phyloP scores from a whole-genome alignment of 805 yeast species.

The Candida cerambycidarum region DNA sequence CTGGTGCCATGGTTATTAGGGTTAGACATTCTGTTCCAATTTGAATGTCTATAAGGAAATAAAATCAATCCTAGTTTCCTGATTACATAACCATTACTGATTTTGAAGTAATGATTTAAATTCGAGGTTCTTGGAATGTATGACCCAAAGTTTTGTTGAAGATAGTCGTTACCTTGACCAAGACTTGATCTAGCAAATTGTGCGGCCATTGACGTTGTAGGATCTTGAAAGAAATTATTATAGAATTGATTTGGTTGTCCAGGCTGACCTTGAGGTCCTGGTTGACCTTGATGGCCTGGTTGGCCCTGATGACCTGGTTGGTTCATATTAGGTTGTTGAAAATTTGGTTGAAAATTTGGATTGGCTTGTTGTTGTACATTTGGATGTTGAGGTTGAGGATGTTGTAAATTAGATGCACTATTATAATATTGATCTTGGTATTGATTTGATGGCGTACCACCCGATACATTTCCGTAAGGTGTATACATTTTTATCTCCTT shows the following conservation, averaged over 20 bases:
- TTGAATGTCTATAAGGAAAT: constrained; percentile 82
- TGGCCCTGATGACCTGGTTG: constrained; percentile 23
- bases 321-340: constrained; percentile 11
- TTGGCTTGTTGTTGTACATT: constrained; percentile 22
- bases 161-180: constrained; percentile 73
- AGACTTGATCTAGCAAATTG: constrained; percentile 87
- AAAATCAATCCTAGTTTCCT: constrained; percentile 69
- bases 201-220: constrained; percentile 79
- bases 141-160: constrained; percentile 67
- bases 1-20: constrained; percentile 20
- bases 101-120: constrained; percentile 85
- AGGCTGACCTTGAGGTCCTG: constrained; percentile 19
- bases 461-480: constrained; percentile 34
- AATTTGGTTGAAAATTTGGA: constrained; percentile 37
- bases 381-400: constrained; percentile 32
- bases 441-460: too few species aligned
- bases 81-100: constrained; percentile 82
- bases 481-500: constrained; percentile 30
- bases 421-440: not conserved
- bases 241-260: constrained; percentile 15
- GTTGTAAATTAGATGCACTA: constrained; percentile 22
- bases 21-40: constrained; percentile 66
- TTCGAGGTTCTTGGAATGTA: constrained; percentile 51
- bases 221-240: constrained; percentile 64
- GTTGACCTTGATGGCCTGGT: constrained; percentile 17